Percentiles rank a stretch among this genome's conserved stretches.
These are phyloP conservation scores for Gillenia trifoliata DNA, from an alignment of 306 rosid genomes.

Conservation along the genomic window DNA sequence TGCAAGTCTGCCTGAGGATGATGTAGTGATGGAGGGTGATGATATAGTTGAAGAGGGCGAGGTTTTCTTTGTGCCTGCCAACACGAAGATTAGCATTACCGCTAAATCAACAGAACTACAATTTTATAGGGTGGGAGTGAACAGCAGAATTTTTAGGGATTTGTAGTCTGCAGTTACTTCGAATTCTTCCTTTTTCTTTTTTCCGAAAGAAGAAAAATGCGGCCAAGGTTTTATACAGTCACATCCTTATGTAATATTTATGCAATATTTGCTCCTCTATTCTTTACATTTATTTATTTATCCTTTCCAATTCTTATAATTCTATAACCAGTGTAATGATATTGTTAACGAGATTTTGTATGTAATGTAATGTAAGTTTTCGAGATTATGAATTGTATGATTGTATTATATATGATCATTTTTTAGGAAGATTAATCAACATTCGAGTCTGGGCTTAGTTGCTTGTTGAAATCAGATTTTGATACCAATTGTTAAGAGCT, in stretches of 20 bases:
- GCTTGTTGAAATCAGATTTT: too few species aligned
- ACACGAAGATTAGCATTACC: conserved; percentile 21
- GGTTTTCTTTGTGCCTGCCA: conserved; percentile 34
- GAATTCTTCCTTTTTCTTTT: background rate
- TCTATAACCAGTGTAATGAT: background rate
- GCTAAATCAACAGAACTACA: conserved; percentile 23
- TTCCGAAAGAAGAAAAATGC: background rate
- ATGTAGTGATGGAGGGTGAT: conserved; percentile 12
- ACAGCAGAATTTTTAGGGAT: conserved; percentile 29
- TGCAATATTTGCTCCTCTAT: background rate
- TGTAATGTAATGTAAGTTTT: background rate
- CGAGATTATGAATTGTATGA: background rate
- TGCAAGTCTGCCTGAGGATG: conserved; percentile 11
- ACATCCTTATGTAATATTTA: background rate
- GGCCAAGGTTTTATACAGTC: background rate
- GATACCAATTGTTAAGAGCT: too few species aligned
- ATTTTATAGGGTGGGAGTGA: conserved; percentile 37
- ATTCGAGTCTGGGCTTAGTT: too few species aligned
- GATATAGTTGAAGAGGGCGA: conserved; percentile 27
- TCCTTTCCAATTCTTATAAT: background rate
- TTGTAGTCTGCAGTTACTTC: conserved; percentile 8
- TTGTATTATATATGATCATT: too few species aligned
- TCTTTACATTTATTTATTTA: conserved; percentile 7
- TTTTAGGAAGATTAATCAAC: too few species aligned
- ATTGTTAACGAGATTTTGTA: background rate